These are phyloP conservation scores for Podospora comata DNA, from an alignment of 495 filamentous ascomycete species.

Conservation along the genomic window DNA sequence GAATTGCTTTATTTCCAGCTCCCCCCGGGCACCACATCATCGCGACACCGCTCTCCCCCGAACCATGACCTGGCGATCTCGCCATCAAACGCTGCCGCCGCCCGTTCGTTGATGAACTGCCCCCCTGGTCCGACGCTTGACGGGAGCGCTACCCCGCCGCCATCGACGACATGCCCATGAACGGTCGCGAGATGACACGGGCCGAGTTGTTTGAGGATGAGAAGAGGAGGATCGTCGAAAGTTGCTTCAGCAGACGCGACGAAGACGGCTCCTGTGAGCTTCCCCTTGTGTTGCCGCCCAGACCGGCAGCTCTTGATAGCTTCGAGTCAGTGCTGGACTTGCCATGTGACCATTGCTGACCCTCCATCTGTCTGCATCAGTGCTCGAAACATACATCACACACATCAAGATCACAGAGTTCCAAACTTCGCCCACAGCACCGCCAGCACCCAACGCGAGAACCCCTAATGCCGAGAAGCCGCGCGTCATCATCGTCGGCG, in stretches of 20 bases:
- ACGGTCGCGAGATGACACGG: constrained; percentile 54
- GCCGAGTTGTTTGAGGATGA: constrained; percentile 95
- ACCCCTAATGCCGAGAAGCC: constrained; percentile 75
- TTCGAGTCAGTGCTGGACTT: not conserved
- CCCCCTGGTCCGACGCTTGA: constrained; percentile 18
- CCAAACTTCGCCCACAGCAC: constrained; percentile 74
- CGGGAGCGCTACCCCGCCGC: constrained; percentile 21
- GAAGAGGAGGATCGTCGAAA: constrained; percentile 86
- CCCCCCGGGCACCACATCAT: not conserved
- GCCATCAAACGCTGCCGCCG: constrained; percentile 18
- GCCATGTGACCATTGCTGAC: not conserved
- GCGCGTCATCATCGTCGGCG: constrained; percentile 85
- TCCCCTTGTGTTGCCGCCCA: not conserved
- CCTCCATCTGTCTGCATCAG: constrained; percentile 39
- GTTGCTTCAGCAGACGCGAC: constrained; percentile 87
- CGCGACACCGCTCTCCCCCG: not conserved
- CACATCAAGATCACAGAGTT: constrained; percentile 90
- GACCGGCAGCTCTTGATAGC: not conserved
- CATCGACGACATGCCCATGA: constrained; percentile 25
- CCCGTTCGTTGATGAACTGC: constrained; percentile 29
- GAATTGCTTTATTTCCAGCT: not conserved
- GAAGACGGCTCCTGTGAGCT: constrained; percentile 72
- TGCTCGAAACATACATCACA: constrained; percentile 93
- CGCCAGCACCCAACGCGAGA: constrained; percentile 68
- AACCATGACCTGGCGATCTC: constrained; percentile 14